These are phyloP conservation scores for Wickerhamomyces strasburgensis DNA, from an alignment of 805 yeast genomes.

Conservation along the genomic window DNA sequence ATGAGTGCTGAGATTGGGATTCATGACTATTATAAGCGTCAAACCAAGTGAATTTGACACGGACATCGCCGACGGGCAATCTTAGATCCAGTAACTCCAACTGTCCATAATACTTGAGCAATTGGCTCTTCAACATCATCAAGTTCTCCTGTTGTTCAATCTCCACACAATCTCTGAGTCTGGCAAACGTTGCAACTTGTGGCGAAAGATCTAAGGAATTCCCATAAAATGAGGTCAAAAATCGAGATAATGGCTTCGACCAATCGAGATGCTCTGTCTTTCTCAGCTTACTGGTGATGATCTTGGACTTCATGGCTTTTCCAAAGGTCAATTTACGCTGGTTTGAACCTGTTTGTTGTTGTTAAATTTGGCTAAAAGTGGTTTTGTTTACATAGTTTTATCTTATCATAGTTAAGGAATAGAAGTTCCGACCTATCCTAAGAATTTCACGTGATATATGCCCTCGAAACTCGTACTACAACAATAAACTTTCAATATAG, in stretches of 20 bases:
- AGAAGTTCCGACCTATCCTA: too few species aligned
- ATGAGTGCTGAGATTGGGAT: slow-evolving; percentile 62
- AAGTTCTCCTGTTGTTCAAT: slow-evolving; percentile 46
- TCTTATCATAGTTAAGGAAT: too few species aligned
- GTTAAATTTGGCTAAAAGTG: too few species aligned
- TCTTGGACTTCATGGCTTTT: slow-evolving; percentile 20
- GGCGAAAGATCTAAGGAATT: slow-evolving; percentile 47
- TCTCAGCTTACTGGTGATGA: slow-evolving; percentile 28
- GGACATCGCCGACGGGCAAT: slow-evolving; percentile 58
- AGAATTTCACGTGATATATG: too few species aligned
- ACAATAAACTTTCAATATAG: too few species aligned
- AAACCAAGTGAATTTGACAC: slow-evolving; percentile 68
- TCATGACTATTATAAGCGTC: slow-evolving; percentile 58
- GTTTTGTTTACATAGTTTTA: too few species aligned
- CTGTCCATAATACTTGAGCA: slow-evolving; percentile 72
- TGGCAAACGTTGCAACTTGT: slow-evolving; percentile 54
- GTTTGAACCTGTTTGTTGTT: too few species aligned
- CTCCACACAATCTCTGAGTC: slow-evolving; percentile 31
- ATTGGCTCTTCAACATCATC: slow-evolving; percentile 44
- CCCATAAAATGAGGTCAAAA: slow-evolving; percentile 61
- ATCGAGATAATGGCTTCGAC: slow-evolving; percentile 53
- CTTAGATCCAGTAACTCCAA: slow-evolving; percentile 75
- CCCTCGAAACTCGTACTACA: too few species aligned
- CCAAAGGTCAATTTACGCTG: too few species aligned
- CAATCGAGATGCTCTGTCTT: slow-evolving; percentile 60